Conservation (phyloP, 2,329 filamentous ascomycete species). For the Fusarium sp. region DNA sequence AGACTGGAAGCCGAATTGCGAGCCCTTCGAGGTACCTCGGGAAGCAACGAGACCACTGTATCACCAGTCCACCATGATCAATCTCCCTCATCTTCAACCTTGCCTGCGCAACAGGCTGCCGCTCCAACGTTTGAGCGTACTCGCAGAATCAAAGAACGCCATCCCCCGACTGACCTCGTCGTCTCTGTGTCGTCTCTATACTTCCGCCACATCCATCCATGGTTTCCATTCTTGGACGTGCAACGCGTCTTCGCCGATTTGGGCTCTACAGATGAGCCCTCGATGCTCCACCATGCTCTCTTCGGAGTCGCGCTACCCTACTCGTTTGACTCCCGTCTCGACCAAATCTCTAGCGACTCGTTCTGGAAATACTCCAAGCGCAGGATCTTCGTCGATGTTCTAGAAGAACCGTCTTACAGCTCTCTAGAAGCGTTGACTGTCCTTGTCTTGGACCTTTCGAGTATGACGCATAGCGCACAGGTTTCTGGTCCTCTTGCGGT, state of each 20-base stretch:
- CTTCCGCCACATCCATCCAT: conserved; percentile 4
- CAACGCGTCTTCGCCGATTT: conserved; percentile 1
- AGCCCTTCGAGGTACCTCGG: background rate
- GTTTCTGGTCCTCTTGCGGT: background rate
- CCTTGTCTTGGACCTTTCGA: background rate
- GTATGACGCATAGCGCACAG: conserved; percentile 1
- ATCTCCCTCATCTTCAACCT: background rate
- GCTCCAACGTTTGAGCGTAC: background rate
- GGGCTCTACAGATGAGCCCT: background rate
- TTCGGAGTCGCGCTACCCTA: background rate
- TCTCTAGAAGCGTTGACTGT: background rate
- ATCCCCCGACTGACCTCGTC: background rate
- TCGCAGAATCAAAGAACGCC: background rate
- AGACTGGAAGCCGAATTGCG: background rate
- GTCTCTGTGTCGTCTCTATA: background rate
- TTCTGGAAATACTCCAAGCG: conserved; percentile 9
- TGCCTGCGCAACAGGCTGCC: background rate
- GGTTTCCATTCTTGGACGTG: conserved; percentile 3
- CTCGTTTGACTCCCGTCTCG: background rate
- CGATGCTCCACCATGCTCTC: background rate
- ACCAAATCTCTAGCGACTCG: background rate
- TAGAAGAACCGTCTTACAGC: background rate
- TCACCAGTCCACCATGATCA: background rate
- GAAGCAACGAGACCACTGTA: background rate
- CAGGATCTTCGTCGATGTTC: background rate